Conservation (phyloP, 164 flowering plant species). For the Nymphaea thermarum region DNA sequence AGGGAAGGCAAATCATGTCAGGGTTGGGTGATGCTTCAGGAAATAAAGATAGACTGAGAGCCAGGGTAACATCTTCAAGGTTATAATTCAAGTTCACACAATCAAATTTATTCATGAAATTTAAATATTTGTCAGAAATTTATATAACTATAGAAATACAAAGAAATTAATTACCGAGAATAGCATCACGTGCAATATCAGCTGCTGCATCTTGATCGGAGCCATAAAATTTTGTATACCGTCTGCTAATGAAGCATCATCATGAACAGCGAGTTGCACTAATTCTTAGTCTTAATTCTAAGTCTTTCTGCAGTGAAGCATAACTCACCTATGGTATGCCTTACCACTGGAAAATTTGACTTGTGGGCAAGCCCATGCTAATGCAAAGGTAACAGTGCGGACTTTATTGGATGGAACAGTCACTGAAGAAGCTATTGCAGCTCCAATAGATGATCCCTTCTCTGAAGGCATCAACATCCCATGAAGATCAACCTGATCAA, state of each 20-base stretch:
- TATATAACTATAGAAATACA: too few species aligned
- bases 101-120: too few species aligned
- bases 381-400: constrained; percentile 60
- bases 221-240: constrained; percentile 90
- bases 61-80: too few species aligned
- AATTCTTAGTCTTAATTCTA: not conserved
- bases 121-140: too few species aligned
- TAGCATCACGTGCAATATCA: constrained; percentile 74
- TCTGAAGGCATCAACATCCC: constrained; percentile 39
- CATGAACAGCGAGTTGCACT: not conserved
- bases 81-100: too few species aligned
- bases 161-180: constrained; percentile 37
- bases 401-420: constrained; percentile 38
- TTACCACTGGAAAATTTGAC: constrained; percentile 52
- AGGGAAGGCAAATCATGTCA: too few species aligned
- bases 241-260: constrained; percentile 33
- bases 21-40: too few species aligned
- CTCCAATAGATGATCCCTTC: constrained; percentile 74
- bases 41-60: too few species aligned
- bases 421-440: constrained; percentile 75
- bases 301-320: not conserved
- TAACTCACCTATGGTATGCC: constrained; percentile 52
- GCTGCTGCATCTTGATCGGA: constrained; percentile 59
- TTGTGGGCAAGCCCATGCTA: constrained; percentile 87
- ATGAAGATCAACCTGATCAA: constrained; percentile 35